Base-by-base conservation (phyloP, 805 yeast genomes). In the Kuraishia cidri region DNA sequence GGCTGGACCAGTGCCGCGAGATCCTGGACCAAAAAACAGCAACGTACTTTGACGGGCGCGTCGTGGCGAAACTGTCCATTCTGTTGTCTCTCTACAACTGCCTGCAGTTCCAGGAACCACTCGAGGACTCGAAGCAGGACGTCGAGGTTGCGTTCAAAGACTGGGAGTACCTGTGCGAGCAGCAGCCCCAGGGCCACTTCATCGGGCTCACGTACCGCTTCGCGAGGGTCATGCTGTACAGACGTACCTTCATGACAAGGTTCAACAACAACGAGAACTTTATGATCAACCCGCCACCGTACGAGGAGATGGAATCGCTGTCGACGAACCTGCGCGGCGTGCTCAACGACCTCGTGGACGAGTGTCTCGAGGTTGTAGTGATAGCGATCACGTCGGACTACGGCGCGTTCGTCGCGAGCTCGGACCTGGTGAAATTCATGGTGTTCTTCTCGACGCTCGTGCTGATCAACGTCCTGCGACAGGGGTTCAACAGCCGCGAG, bases 11-110 rank as follows among this genome's bases (percentile, higher is more conserved):
- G 37, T 75, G 84, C 38, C 63, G 75, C 7, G 64, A 72, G 14
- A 69, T 79, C 2, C 52, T 81, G 23, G 72, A 75, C 17, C 54
- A 76, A 15, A 63, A 77, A 2, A 62, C 72, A 18, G 73, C 86
- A 3, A 75, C 81, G 6, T 75, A 78, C 43, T 79, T 79, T 49
- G 90, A 81, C 49, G 85, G 84, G 6, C 52, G 84, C 36, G 75
- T 80, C 75, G 80, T 81, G 6, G 78, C 84, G 29, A 86, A 79
- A 47, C 67, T 81, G 26, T 66, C 76, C 4, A 60, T 79, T 11
- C 64, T 75, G 29, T 52, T 72, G 24, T 62, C 74, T n/a, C 54
- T 77, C 1, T 78, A 79, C 54, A 75, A 72, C 40, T 77, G 66
- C 47, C 59, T 76, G 20, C 80, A 76, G 41, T 47, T 45, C 24